These are phyloP conservation scores for Litsea cubeba DNA, from an alignment of 164 flowering plant genomes.

Conservation along the genomic window DNA sequence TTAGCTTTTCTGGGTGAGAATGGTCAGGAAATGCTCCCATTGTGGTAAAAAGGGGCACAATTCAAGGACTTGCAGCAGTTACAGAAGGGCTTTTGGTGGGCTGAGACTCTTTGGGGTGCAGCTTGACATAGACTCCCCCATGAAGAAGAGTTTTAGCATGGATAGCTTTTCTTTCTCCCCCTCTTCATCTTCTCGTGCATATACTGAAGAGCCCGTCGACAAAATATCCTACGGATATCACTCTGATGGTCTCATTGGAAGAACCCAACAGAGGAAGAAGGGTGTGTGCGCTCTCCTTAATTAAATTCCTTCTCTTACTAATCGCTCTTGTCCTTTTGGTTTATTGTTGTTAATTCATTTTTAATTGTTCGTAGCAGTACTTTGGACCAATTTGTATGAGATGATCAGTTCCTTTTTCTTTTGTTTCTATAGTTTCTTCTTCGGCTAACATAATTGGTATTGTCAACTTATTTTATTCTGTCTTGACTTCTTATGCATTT, in stretches of 20 bases:
- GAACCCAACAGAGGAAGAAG: slow-evolving; percentile 53
- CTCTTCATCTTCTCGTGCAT: slow-evolving; percentile 25
- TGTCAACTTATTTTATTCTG: not conserved
- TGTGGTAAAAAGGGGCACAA: slow-evolving; percentile 84
- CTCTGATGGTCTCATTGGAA: slow-evolving; percentile 46
- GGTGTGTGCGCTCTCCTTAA: slow-evolving; percentile 28
- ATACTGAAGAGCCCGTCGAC: slow-evolving; percentile 27
- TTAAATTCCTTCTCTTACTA: not conserved
- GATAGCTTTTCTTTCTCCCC: slow-evolving; percentile 46
- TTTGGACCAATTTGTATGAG: not conserved
- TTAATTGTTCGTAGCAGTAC: not conserved
- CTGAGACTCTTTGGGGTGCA: slow-evolving; percentile 76
- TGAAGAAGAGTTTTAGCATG: slow-evolving; percentile 67
- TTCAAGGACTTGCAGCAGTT: slow-evolving; percentile 61
- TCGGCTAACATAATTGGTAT: not conserved
- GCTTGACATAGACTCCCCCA: slow-evolving; percentile 37
- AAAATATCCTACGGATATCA: slow-evolving; percentile 47
- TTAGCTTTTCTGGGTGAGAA: slow-evolving; percentile 12
- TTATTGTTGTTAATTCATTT: too few species aligned
- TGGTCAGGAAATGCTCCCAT: slow-evolving; percentile 84
- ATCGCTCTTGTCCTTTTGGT: not conserved
- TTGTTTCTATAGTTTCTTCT: not conserved
- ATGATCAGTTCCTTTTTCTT: not conserved
- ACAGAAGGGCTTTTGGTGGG: slow-evolving; percentile 23
- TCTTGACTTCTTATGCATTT: not conserved